Evolutionary conservation across 441 rosid species (phyloP).

Genomic region (Jatropha multifida): DNA sequence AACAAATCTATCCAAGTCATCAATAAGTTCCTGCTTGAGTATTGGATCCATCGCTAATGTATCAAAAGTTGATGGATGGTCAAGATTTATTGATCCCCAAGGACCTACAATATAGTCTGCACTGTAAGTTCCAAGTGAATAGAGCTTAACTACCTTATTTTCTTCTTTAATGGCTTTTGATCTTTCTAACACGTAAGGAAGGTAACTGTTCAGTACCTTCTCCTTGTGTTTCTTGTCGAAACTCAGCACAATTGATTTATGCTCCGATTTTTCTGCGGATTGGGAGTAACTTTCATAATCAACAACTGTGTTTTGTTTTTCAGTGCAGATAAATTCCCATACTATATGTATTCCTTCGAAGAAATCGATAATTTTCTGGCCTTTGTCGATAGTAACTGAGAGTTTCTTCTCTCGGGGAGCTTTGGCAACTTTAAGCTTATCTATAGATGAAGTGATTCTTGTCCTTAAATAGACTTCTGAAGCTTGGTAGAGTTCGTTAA

Average conservation of each 20-base stretch:
- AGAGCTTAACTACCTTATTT: slow-evolving; percentile 26
- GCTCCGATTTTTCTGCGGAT: slow-evolving; percentile 9
- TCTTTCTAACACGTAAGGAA: slow-evolving; percentile 26
- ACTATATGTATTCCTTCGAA: slow-evolving; percentile 24
- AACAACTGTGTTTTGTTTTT: slow-evolving; percentile 6
- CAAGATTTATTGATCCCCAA: slow-evolving; percentile 32
- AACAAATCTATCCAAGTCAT: slow-evolving; percentile 37
- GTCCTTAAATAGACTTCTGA: slow-evolving; percentile 29
- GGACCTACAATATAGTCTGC: slow-evolving; percentile 7
- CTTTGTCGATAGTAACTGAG: slow-evolving; percentile 20
- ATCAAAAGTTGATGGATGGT: slow-evolving; percentile 41
- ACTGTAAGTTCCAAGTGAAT: slow-evolving; percentile 16
- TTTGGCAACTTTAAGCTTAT: slow-evolving; percentile 25
- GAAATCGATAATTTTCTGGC: slow-evolving; percentile 26
- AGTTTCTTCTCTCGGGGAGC: slow-evolving; percentile 20
- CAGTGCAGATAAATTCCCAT: slow-evolving; percentile 25
- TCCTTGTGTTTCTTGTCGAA: slow-evolving; percentile 30
- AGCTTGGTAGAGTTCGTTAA: slow-evolving; percentile 30
- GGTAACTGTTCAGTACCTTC: slow-evolving; percentile 9
- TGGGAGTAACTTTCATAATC: neutral
- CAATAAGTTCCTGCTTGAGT: slow-evolving; percentile 27
- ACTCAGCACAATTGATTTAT: slow-evolving; percentile 21
- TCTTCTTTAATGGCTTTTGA: slow-evolving; percentile 29
- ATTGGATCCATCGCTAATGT: slow-evolving; percentile 32
- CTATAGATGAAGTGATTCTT: slow-evolving; percentile 19